Conservation (phyloP, 2,329 filamentous ascomycete species). For the Phialocephala sp. region DNA sequence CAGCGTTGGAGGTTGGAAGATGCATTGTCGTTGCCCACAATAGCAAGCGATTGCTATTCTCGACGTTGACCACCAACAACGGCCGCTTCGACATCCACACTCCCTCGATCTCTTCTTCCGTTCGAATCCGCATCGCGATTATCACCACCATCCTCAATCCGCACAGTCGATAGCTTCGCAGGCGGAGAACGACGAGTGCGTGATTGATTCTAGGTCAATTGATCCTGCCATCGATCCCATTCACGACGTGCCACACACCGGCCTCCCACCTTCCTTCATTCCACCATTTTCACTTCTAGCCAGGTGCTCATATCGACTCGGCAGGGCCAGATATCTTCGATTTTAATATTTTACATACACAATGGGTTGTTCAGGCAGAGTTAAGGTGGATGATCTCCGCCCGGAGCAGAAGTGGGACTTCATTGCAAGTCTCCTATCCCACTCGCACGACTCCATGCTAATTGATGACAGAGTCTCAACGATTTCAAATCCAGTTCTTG, state of each 20-base stretch:
- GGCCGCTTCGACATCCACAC: constrained; percentile 7
- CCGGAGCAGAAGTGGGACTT: constrained; percentile 96
- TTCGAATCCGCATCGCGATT: constrained; percentile 9
- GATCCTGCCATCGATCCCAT: constrained; percentile 14
- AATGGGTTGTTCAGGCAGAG: constrained; percentile 71
- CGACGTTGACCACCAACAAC: background rate
- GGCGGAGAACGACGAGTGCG: constrained; percentile 31
- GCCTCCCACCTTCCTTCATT: constrained; percentile 16
- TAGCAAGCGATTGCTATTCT: constrained; percentile 29
- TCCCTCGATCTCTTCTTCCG: constrained; percentile 13
- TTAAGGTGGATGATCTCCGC: constrained; percentile 67
- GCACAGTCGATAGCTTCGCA: constrained; percentile 31
- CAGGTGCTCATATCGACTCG: constrained; percentile 29
- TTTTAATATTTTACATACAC: constrained; percentile 40
- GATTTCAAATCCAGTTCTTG: constrained; percentile 89
- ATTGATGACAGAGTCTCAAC: constrained; percentile 54
- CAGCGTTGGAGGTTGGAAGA: constrained; percentile 14
- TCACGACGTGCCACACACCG: constrained; percentile 13
- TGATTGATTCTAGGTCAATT: constrained; percentile 15
- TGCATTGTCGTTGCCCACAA: constrained; percentile 24
- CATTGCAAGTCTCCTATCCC: constrained; percentile 64
- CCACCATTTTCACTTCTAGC: constrained; percentile 24
- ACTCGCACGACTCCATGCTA: constrained; percentile 2
- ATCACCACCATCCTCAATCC: constrained; percentile 17
- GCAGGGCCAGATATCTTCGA: constrained; percentile 25